These are phyloP conservation scores for Lactarius evosmus DNA, from an alignment of 768 basidiomycete species.

Conservation along the genomic window DNA sequence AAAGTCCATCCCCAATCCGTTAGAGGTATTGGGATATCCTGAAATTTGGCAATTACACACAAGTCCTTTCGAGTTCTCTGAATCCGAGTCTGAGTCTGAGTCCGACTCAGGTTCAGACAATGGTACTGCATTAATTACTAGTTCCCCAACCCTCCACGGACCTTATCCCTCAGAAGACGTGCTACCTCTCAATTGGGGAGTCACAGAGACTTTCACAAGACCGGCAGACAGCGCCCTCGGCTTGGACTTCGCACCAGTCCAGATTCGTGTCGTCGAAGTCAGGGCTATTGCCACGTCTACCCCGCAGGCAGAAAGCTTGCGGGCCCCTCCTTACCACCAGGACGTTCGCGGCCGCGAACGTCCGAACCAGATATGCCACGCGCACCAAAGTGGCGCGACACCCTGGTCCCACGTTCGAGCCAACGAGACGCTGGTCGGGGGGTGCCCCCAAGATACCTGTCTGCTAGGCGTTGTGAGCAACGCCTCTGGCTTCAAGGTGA, in stretches of 20 bases:
- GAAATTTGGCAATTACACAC: neutral
- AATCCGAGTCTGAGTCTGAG: slow-evolving; percentile 15
- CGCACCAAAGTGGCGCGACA: neutral
- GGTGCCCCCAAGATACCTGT: slow-evolving; percentile 1
- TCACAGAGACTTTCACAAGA: neutral
- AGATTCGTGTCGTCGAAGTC: neutral
- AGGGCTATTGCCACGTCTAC: neutral
- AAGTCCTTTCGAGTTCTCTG: neutral
- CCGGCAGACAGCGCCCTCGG: slow-evolving; percentile 4
- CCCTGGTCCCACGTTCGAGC: neutral
- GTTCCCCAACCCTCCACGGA: neutral
- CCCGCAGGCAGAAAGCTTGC: slow-evolving; percentile 5
- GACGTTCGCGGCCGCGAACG: slow-evolving; percentile 1
- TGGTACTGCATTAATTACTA: neutral
- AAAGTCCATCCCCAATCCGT: neutral
- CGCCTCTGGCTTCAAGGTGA: slow-evolving; percentile 3
- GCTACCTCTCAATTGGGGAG: neutral
- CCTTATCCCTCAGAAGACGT: neutral
- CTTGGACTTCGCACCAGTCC: neutral
- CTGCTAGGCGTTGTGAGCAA: neutral
- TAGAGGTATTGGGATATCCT: neutral
- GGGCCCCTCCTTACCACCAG: slow-evolving; percentile 16
- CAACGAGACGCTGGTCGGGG: neutral
- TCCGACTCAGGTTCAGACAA: slow-evolving; percentile 1
- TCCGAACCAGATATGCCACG: neutral